Evolutionary conservation across 1,284 basidiomycete genomes (phyloP).

Genomic region (Violaceomyces palustris): DNA sequence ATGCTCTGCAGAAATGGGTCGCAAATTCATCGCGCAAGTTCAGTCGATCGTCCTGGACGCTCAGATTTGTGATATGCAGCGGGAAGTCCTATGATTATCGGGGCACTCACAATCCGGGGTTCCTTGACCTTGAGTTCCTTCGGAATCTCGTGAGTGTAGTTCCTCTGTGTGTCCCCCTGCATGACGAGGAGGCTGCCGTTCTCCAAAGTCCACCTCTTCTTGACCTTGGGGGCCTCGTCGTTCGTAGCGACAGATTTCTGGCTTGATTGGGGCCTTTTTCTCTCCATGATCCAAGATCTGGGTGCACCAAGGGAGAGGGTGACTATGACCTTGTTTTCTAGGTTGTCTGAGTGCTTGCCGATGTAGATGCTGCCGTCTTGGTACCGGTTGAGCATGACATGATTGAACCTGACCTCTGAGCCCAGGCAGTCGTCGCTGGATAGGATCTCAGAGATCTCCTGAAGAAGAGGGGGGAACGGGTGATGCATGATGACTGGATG

Average conservation of each 20-base stretch:
- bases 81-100: too few species aligned
- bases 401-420: conserved; percentile 56
- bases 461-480: conserved; percentile 55
- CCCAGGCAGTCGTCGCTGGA: conserved; percentile 52
- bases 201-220: conserved; percentile 53
- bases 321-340: conserved; percentile 57
- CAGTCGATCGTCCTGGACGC: too few species aligned
- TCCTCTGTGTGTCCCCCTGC: conserved; percentile 58
- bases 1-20: conserved; percentile 22
- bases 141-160: conserved; percentile 56
- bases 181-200: conserved; percentile 59
- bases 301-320: conserved; percentile 57
- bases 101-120: conserved; percentile 26
- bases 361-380: conserved; percentile 58
- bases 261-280: conserved; percentile 4
- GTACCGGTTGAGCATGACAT: conserved; percentile 59
- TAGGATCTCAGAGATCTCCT: conserved; percentile 53
- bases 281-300: conserved; percentile 57
- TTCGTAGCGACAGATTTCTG: neutral
- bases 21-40: too few species aligned
- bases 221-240: conserved; percentile 5
- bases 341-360: conserved; percentile 53
- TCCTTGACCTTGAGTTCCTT: conserved; percentile 37
- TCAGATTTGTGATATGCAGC: neutral
- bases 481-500: conserved; percentile 53